Evolutionary conservation across 2,329 filamentous ascomycete genomes (phyloP), one percentile per base, ranked within the genome.

Genomic region (Epichloe amarillans): DNA sequence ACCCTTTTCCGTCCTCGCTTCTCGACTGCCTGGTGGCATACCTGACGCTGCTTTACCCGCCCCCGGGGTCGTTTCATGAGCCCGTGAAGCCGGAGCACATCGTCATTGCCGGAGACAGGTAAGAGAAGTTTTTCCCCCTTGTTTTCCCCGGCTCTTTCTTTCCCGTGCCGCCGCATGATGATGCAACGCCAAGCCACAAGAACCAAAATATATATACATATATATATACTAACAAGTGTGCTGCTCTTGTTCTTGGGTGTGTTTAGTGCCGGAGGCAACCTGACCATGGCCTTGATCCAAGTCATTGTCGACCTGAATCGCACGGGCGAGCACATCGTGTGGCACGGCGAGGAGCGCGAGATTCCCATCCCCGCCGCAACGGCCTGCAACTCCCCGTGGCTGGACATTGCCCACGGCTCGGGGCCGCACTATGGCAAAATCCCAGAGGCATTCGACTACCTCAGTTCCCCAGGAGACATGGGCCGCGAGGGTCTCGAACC

Each of bases 21-120:
- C 68, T 91, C 42, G 87, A 93, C 61, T 84, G 78, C 1, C 66
- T 91, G 10, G 72, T 83, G 35, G 80, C 84, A 0, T 93, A 91
- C 60, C 72, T 93, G 37, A 78, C 77, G 0, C 72, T 90, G 6
- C 71, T 93, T 1, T 83, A 88, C 58, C 87, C 87, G 12, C 83
- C 84, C 0, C 71, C 77, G 0, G 83, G 75, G 17, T 76, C 85
- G 0, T 75, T 80, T 43, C 86, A 93, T 62, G 70, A 75, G 14
- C 69, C 86, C 2, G 76, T 91, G 1, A 68, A 72, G 5, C 73
- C 87, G 0, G 69, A 72, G 41, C 72, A 87, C 50, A 82, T 93
- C 41, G 79, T 89, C 10, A 71, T 93, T 57, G 74, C 76, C 2
- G 87, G 87, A 39, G 87, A 93, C 56, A 79, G 75, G 75, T 77